Conservation (phyloP, 1,284 basidiomycete species). For the Ganoderma multipileum region DNA sequence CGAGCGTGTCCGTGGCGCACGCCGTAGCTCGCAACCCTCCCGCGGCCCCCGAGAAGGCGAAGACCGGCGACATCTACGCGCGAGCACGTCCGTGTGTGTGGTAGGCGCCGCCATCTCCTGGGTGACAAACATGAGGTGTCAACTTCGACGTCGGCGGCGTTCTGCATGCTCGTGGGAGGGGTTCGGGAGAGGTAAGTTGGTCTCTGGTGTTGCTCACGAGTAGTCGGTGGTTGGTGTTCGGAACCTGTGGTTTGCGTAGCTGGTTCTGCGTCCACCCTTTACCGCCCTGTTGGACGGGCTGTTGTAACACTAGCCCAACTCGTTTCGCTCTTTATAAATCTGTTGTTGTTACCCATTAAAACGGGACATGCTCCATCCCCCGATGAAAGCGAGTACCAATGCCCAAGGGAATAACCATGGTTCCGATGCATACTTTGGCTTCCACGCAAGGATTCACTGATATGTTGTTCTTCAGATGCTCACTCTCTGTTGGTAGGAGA, state of each 20-base stretch:
- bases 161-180: no score
- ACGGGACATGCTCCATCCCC: no score
- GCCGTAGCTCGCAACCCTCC: constrained; percentile 11
- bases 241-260: background rate
- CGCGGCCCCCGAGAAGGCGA: constrained; percentile 39
- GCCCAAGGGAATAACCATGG: no score
- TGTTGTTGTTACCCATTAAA: background rate
- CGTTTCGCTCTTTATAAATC: background rate
- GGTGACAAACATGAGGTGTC: background rate
- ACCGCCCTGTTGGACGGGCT: background rate
- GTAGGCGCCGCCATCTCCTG: constrained; percentile 40
- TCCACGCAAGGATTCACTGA: no score
- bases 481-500: no score
- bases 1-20: constrained; percentile 31
- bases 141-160: no score
- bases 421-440: no score
- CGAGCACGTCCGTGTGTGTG: constrained; percentile 53
- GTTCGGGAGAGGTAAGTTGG: no score
- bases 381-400: no score
- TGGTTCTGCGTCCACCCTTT: background rate
- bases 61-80: constrained; percentile 49
- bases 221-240: background rate
- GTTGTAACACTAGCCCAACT: background rate
- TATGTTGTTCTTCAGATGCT: no score
- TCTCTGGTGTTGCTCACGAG: no score